Evolutionary conservation across 2,329 filamentous ascomycete genomes (phyloP), one percentile per base, ranked within the genome.

Genomic region (Blumeria hordei): DNA sequence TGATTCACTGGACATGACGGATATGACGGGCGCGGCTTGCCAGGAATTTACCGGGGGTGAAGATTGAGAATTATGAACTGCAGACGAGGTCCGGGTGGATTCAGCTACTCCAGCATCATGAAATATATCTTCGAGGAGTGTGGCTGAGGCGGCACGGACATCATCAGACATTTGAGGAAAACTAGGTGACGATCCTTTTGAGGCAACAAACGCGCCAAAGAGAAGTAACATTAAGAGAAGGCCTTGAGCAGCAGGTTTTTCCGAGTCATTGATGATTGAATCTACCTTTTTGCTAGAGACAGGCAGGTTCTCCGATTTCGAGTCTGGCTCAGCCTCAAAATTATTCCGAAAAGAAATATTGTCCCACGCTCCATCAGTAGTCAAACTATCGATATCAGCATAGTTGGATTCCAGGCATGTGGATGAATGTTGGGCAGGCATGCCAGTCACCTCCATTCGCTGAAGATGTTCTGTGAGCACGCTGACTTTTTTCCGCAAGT

Each of bases 201-300:
- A 95, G 58, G 92, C 83, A 62, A 96, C 88, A 66, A 95, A 94
- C 54, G 92, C 92, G 65, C 92, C 92, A 60, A 94, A 88, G 55
- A 98, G 83, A 65, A 98, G 84, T 62, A 95, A 84, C 87, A 95
- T 94, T 69, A 90, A 83, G 67, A 96, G 75, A 63, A 96, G 71
- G 63, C 87, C 85, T 63, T 88, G 85, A 58, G 81, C 81, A 58
- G 81, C 75, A 57, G 77, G 71, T 70, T 81, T 81, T 59, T 83
- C 78, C 57, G 69, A 67, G 44, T 78, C 74, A 62, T 66, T 65
- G 53, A 73, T 67, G 55, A 67, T 60, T 57, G 66, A 62, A 57
- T 75, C 73, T 58, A 67, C 57, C 69, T 79, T 77, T 71, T 77
- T 78, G 63, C 69, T 62, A 35, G 73, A 67, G 16, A 76, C 69